Evolutionary conservation across 2,329 filamentous ascomycete species (phyloP).

Genomic region (Fusarium metavorans): DNA sequence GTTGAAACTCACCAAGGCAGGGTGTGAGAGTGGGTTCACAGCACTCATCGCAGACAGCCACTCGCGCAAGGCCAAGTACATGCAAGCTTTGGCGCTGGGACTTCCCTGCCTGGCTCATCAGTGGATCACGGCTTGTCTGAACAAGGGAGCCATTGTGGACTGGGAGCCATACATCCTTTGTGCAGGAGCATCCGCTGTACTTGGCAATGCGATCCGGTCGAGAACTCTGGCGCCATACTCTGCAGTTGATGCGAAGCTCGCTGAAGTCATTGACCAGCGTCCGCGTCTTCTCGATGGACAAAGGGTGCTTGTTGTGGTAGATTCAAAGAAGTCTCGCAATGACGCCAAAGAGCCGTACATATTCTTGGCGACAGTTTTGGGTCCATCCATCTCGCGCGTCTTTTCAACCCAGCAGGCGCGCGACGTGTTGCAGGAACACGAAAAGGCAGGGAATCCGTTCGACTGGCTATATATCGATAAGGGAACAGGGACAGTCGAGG

Average conservation of each 20-base stretch:
- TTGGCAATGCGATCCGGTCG: conserved; percentile 83
- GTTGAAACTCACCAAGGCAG: conserved; percentile 66
- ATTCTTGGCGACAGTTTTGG: conserved; percentile 84
- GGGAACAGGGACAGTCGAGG: conserved; percentile 65
- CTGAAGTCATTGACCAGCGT: conserved; percentile 68
- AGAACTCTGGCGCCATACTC: conserved; percentile 74
- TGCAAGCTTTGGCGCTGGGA: conserved; percentile 92
- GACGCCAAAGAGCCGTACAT: conserved; percentile 78
- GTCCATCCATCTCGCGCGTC: conserved; percentile 77
- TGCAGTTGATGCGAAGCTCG: conserved; percentile 66
- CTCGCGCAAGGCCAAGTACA: conserved; percentile 89
- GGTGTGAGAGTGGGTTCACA: conserved; percentile 76
- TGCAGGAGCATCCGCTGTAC: conserved; percentile 81
- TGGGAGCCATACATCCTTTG: conserved; percentile 89
- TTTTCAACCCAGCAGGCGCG: conserved; percentile 75
- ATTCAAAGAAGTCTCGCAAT: conserved; percentile 66
- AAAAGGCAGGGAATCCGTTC: conserved; percentile 64
- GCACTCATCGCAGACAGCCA: conserved; percentile 89
- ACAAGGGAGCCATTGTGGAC: conserved; percentile 70
- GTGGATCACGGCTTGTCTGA: conserved; percentile 82
- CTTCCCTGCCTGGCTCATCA: conserved; percentile 85
- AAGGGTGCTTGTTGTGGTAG: conserved; percentile 78
- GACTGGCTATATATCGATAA: conserved; percentile 86
- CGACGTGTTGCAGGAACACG: conserved; percentile 64
- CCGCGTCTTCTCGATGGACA: conserved; percentile 72